These are phyloP conservation scores for Neonectria faginata DNA, from an alignment of 2,329 filamentous ascomycete genomes.

Conservation along the genomic window DNA sequence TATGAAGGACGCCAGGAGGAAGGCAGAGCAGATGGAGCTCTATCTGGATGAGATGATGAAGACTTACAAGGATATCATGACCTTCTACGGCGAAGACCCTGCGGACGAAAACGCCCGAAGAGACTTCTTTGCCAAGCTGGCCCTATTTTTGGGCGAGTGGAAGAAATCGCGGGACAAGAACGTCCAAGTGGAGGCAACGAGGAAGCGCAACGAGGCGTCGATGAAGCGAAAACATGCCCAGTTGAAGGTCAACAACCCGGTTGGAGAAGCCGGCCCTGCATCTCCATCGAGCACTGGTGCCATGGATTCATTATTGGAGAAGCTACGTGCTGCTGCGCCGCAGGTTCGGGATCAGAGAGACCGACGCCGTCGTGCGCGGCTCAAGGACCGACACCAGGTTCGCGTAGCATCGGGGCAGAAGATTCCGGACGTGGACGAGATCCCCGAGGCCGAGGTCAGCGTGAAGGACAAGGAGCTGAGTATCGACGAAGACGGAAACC, in stretches of 20 bases:
- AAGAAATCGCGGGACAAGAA: slow-evolving; percentile 98
- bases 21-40: slow-evolving; percentile 94
- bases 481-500: slow-evolving; percentile 61
- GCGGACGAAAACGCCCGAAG: slow-evolving; percentile 91
- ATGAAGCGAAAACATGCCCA: slow-evolving; percentile 91
- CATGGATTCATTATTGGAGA: slow-evolving; percentile 96
- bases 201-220: slow-evolving; percentile 86
- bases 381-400: slow-evolving; percentile 92
- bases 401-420: slow-evolving; percentile 90
- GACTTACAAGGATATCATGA: slow-evolving; percentile 94
- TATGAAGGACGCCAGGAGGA: slow-evolving; percentile 97
- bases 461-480: slow-evolving; percentile 51
- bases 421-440: slow-evolving; percentile 77
- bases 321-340: slow-evolving; percentile 91
- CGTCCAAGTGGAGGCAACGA: slow-evolving; percentile 80
- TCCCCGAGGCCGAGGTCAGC: slow-evolving; percentile 64
- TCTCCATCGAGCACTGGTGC: slow-evolving; percentile 84
- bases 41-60: slow-evolving; percentile 94
- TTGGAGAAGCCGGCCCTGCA: slow-evolving; percentile 62
- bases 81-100: slow-evolving; percentile 95
- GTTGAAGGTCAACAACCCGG: slow-evolving; percentile 69
- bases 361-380: slow-evolving; percentile 83
- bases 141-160: slow-evolving; percentile 91
- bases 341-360: slow-evolving; percentile 91
- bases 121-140: slow-evolving; percentile 96